A percentile compares a stretch with the other conserved stretches of the same genome.
Conservation (phyloP, 768 basidiomycete genomes). For the Mycena olivaceomarginata region DNA sequence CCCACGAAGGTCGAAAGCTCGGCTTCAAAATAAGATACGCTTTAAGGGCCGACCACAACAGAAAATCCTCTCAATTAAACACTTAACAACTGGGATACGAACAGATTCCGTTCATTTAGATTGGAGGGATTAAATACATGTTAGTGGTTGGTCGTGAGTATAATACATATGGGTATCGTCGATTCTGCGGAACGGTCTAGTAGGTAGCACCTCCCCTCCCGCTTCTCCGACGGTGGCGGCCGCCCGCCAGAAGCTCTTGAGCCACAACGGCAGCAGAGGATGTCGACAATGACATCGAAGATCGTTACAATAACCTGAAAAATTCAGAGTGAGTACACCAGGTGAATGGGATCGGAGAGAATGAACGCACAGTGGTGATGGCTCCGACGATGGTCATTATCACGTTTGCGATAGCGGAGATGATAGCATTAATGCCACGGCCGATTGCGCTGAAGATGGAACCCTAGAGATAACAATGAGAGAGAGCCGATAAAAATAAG, state of each 20-base stretch:
- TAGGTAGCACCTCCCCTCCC: background rate
- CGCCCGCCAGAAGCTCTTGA: background rate
- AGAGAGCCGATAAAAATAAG: background rate
- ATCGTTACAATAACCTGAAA: constrained; percentile 78
- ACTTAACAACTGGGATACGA: too few relatives aligned
- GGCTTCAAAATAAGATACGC: too few relatives aligned
- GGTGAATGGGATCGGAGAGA: background rate
- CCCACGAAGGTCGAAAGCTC: too few relatives aligned
- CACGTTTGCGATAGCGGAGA: constrained; percentile 76
- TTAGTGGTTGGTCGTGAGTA: background rate
- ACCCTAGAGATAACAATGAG: constrained; percentile 18
- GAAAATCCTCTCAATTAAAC: too few relatives aligned
- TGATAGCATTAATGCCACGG: constrained; percentile 72
- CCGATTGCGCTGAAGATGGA: constrained; percentile 76
- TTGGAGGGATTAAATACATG: background rate
- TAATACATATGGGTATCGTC: constrained; percentile 13
- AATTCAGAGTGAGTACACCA: background rate
- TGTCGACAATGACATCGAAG: constrained; percentile 76
- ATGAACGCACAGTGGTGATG: constrained; percentile 72
- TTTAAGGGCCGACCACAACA: too few relatives aligned
- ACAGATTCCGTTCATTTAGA: too few relatives aligned
- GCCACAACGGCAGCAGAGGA: constrained; percentile 71
- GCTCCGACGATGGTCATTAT: constrained; percentile 76
- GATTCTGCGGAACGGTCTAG: background rate
- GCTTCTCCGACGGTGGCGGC: background rate